Evolutionary conservation across 352 stramenopile species (phyloP), one percentile per base, ranked within the genome.

Genomic region (Pythium sp.): DNA sequence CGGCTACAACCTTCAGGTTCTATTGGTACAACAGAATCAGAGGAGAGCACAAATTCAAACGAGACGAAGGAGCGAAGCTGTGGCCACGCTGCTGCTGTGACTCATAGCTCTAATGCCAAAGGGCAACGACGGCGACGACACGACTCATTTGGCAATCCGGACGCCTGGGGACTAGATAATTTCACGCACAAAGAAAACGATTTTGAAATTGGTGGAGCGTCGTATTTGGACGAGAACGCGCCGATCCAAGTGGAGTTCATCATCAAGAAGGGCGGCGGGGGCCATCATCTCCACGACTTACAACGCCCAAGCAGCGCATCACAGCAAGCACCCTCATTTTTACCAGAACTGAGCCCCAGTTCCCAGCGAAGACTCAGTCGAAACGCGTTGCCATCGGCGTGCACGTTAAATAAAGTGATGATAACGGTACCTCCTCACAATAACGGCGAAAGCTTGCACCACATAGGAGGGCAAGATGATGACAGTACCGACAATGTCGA

Each of bases 191-290:
- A 43, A 11, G 32, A 56, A n/a, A 6, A 32, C 30, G 1, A 14
- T 7, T 15, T 65, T 28, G 36, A n/a, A 12, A 54, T 22, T 9
- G n/a, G 8, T 22, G 55, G 20, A 47, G 41, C 14, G 5, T 24
- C 59, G n/a, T 47, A 46, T 34, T 14, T 64, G 8, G 51, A 64
- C 11, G 28, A 64, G 34, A 71, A 55, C 32, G 28, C 59, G 5
- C 66, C 59, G n/a, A 62, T 71, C 24, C 36, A 71, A 47, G 59
- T 71, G n/a, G 66, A 71, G 43, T 71, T 71, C 56, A 41, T 34
- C 8, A 57, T 71, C 24, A 66, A 63, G 22, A 54, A 55, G 22
- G 15, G 53, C 15, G 32, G 49, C 2, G 12, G 24, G 4, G 22
- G 15, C 15, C 5, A 47, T 47, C 41, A 47, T 47, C 41, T 47